Percentiles rank a stretch among this genome's conserved stretches.
Evolutionary conservation across 352 stramenopile species (phyloP).

Genomic region (Phytopythium chamaehyphon): DNA sequence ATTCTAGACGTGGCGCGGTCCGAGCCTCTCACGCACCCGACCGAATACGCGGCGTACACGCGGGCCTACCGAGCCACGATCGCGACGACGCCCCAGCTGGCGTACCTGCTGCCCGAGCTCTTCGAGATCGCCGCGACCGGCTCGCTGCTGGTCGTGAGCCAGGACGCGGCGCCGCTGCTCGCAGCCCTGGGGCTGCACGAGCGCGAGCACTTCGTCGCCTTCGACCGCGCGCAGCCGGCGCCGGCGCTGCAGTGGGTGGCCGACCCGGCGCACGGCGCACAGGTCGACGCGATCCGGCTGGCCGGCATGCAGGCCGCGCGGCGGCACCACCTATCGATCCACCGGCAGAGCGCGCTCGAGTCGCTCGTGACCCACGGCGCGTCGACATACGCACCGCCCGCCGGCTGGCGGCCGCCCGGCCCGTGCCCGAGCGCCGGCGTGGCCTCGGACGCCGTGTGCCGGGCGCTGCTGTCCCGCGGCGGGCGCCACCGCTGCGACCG

Average conservation of each 20-base stretch:
- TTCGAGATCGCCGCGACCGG: conserved; percentile 80
- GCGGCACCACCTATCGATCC: conserved; percentile 45
- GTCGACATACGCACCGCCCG: conserved; percentile 38
- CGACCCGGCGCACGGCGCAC: conserved; percentile 36
- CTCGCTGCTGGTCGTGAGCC: conserved; percentile 60
- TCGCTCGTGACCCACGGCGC: conserved; percentile 52
- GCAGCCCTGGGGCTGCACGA: conserved; percentile 48
- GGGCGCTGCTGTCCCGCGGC: conserved; percentile 42
- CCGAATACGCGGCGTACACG: conserved; percentile 65
- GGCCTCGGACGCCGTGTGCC: conserved; percentile 34
- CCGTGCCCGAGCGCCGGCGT: conserved; percentile 63
- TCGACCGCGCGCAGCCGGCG: conserved; percentile 48
- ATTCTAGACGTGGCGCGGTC: conserved; percentile 64
- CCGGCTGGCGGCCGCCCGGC: conserved; percentile 24
- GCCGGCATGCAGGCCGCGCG: conserved; percentile 57
- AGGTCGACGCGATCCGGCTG: conserved; percentile 58
- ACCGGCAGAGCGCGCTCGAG: conserved; percentile 57
- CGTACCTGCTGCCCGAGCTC: conserved; percentile 76
- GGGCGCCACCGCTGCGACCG: conserved; percentile 68
- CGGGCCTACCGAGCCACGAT: conserved; percentile 68
- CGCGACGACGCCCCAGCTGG: conserved; percentile 70
- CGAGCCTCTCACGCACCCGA: conserved; percentile 55
- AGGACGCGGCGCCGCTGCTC: conserved; percentile 51
- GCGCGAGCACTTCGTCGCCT: conserved; percentile 58
- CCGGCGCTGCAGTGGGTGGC: conserved; percentile 44